Base-by-base conservation (phyloP, 1,284 basidiomycete species). In the Earliella scabrosa region DNA sequence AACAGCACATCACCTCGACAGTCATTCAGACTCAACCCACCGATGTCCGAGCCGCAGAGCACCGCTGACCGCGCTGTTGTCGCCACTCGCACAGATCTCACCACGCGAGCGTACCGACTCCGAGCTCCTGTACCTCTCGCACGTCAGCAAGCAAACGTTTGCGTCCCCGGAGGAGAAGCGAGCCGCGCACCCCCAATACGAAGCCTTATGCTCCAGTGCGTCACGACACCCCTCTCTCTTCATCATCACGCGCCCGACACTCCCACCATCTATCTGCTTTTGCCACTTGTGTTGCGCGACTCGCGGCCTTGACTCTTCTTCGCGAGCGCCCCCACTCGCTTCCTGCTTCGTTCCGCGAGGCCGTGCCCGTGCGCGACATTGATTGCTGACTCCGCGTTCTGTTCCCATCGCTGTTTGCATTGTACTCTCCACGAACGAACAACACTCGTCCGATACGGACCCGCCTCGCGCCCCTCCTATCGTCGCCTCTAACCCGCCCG, bases 41-140 rank as follows among this genome's bases (percentile, higher is more conserved):
- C 36, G 36, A 20, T 39, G 6, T 10, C n/a, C 36, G 36, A 20
- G 14, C 36, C n/a, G n/a, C 36, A 20, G 18, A 8, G n/a, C 36
- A 20, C 36, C 21, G 36, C 29, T 46, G 56, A 58, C 63, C 58
- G 63, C 55, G 66, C 54, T 69, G 35, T 54, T 44, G 54, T 48
- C 55, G 49, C 34, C n/a, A 29, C 9, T 36, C 31, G 46, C 58
- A 45, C 66, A 93, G 88, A 82, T 96, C 49, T 82, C 86, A 4
- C 54, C 71, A 8, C 83, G 82, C 58, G 94, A 97, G 69, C 80
- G 96, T 34, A 78, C 74, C n/a, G 96, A 98, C 66, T 87, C 90
- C 46, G 95, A 98, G 73, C 72, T 93, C 38, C 92, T 90, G 68
- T 97, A 95, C 72, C 76, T 96, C 50, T 87, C 87, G 32, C 79